phyloP scores from a whole-genome alignment of 139 green algal genomes.

The Chlamydomonas eustigma region DNA sequence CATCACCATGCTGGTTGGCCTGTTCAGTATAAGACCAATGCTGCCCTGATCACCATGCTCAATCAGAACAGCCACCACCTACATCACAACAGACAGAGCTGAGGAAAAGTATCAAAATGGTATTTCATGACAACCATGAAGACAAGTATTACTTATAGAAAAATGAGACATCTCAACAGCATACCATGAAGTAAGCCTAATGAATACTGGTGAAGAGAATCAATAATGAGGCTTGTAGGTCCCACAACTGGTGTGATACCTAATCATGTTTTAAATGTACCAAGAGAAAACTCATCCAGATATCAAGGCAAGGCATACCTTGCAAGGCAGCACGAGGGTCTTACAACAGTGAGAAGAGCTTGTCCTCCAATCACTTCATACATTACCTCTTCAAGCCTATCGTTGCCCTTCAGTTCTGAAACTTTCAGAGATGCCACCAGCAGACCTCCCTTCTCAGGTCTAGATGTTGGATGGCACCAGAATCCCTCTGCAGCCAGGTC shows the following conservation, averaged over 20 bases:
- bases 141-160: too few relatives aligned
- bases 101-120: too few relatives aligned
- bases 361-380: neutral
- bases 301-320: neutral
- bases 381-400: neutral
- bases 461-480: slow-evolving; percentile 44
- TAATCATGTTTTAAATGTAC: too few relatives aligned
- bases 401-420: neutral
- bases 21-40: slow-evolving; percentile 63
- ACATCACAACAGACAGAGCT: too few relatives aligned
- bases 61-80: slow-evolving; percentile 58
- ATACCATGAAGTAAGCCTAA: too few relatives aligned
- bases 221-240: too few relatives aligned
- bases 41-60: slow-evolving; percentile 41
- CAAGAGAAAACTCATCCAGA: too few relatives aligned
- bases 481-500: slow-evolving; percentile 33
- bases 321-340: neutral
- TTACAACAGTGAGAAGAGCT: neutral
- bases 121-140: too few relatives aligned
- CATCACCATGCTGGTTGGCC: slow-evolving; percentile 46
- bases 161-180: too few relatives aligned
- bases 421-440: slow-evolving; percentile 40
- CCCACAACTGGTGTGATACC: too few relatives aligned
- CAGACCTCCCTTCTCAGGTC: slow-evolving; percentile 47
- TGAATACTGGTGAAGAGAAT: too few relatives aligned